Base-by-base conservation (phyloP, 345 rosid species). In the Gossypium herbaceum region DNA sequence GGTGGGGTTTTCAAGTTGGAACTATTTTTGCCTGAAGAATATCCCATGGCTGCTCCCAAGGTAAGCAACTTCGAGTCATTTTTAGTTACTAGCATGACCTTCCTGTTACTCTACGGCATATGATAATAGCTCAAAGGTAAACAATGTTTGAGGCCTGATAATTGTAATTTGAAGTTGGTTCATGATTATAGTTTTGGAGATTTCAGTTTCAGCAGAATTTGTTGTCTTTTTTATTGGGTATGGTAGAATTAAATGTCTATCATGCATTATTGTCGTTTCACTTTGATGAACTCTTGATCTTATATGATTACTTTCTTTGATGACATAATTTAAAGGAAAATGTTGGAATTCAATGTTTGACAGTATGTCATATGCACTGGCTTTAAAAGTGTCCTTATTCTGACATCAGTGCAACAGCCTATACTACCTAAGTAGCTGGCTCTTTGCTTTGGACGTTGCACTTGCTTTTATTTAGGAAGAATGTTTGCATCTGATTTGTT, bases 1-100 rank as follows among this genome's bases (percentile, higher is more conserved):
- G 98, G 98, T 34, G 99, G 99, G n/a, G 99, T 95, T 66, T 95
- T 95, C 90, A 95, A 95, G 86, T 83, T 95, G 94, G 99, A 95
- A 79, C 86, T 95, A 70, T 95, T 95, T 86, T 86, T 95, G 76
- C 99, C 99, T 24, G 99, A 95, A 87, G 99, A 95, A 81, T 95
- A 95, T 84, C 99, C 99, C 45, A 95, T 95, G 98, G 91, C 99
- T 47, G 98, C 99, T 41, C 99, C 98, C 54, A 94, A 94, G 97
- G 98, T 94, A 91, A 41, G 72, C 57, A 12, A 24, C 19, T 9
- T 1, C 15, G 71, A 57, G 17, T 50, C 62, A 22, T 66, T 70
- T 68, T 20, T 29, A 47, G 43, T 66, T 29, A 29, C 59, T 58
- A 15, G 39, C 61, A 20, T 70, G 50, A 20, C 39, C 12, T 29